Percentiles rank a stretch among this genome's conserved stretches.
Evolutionary conservation across 2,329 filamentous ascomycete species (phyloP).

Genomic region (Ophiostoma montium): DNA sequence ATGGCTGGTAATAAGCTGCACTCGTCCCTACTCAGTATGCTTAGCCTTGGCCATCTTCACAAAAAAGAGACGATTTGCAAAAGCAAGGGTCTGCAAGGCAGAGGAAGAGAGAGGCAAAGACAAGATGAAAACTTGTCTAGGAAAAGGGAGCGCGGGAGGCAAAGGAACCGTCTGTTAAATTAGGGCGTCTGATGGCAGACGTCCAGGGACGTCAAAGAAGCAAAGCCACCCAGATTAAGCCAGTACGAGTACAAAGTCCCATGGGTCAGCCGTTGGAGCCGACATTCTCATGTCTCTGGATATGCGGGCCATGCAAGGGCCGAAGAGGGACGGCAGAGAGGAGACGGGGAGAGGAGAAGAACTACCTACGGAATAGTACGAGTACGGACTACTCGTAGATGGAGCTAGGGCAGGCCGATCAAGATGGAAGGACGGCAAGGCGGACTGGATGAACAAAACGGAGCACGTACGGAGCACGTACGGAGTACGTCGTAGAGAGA

Average conservation of each 20-base stretch:
- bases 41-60: no score
- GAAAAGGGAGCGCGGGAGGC: no score
- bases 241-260: not conserved
- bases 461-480: not conserved
- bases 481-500: not conserved
- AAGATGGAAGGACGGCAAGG: no score
- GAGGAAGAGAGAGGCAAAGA: not conserved
- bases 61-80: no score
- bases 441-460: no score
- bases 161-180: no score
- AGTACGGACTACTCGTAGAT: no score
- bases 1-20: no score
- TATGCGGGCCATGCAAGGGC: conserved; percentile 7
- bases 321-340: not conserved
- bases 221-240: no score
- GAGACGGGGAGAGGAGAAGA: not conserved
- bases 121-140: not conserved
- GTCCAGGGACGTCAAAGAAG: not conserved
- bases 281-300: conserved; percentile 3
- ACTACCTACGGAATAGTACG: not conserved
- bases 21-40: no score
- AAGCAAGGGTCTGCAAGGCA: not conserved
- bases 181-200: not conserved
- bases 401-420: no score
- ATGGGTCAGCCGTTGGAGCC: conserved; percentile 6